A percentile compares a stretch with the other conserved stretches of the same genome.
These are phyloP conservation scores for Amylostereum areolatum DNA, from an alignment of 1,284 basidiomycete genomes.

Conservation along the genomic window DNA sequence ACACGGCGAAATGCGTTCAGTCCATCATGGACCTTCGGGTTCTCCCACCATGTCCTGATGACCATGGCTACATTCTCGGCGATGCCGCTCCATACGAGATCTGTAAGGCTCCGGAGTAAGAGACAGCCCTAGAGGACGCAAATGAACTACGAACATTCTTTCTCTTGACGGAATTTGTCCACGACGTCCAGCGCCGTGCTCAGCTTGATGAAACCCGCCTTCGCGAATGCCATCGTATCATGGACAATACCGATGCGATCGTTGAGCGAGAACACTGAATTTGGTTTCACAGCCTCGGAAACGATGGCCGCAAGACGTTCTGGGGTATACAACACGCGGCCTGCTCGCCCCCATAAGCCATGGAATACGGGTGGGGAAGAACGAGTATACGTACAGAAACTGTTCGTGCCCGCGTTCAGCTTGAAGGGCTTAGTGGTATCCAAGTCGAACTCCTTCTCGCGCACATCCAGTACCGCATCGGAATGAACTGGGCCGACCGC, in stretches of 20 bases:
- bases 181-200: conserved; percentile 75
- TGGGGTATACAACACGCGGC: conserved; percentile 84
- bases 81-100: conserved; percentile 73
- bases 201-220: conserved; percentile 73
- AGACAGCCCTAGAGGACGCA: background rate
- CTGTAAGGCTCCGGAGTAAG: conserved; percentile 27
- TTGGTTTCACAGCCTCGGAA: conserved; percentile 62
- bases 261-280: conserved; percentile 69
- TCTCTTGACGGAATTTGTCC: conserved; percentile 63
- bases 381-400: conserved; percentile 70
- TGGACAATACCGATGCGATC: conserved; percentile 86
- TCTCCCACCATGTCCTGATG: conserved; percentile 83
- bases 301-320: conserved; percentile 80
- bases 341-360: conserved; percentile 29
- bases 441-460: conserved; percentile 65
- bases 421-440: conserved; percentile 75
- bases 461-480: conserved; percentile 60
- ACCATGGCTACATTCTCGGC: conserved; percentile 50
- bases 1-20: conserved; percentile 64
- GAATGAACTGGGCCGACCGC: conserved; percentile 53
- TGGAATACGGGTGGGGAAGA: background rate
- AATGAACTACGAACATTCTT: conserved; percentile 54
- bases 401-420: conserved; percentile 84
- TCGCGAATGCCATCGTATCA: conserved; percentile 76
- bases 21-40: conserved; percentile 52